Base-by-base conservation (phyloP, 495 filamentous ascomycete genomes). In the Parmelia sp. region DNA sequence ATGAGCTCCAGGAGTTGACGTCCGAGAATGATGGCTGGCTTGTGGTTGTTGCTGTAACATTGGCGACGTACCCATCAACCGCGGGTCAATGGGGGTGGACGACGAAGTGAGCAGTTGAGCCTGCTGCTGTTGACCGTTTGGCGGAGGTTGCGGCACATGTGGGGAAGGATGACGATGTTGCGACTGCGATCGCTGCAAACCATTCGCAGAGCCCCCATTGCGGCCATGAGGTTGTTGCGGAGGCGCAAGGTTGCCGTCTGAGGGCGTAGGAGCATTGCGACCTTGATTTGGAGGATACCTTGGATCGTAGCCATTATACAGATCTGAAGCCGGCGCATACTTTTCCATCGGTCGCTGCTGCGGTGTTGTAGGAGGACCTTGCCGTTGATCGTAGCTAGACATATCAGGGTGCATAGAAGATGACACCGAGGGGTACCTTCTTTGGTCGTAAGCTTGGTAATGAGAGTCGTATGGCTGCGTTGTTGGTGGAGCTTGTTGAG, bases 1-100 rank as follows among this genome's bases (percentile, higher is more conserved):
- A 47, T 57, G 21, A 40, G 53, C 51, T 57, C 55, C 62, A 14
- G 62, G 64, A 51, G 49, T 66, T 42, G 60, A 63, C 17, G 27
- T 44, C 37, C 53, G 61, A 4, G 39, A 67, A 47, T 63, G 56
- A 56, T 44, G 31, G 15, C 64, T 47, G 1, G 19, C 23, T 19
- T 66, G 60, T 4, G 47, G 12, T n/a, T 58, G 36, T 59, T 62
- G 64, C 39, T 53, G 61, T 51, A 65, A 21, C 47, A 63, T 33
- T 12, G 70, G 62, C 39, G 69, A 62, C 0, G 64, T 25, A 31
- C n/a, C 69, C 55, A 71, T 66, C 25, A 72, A 62, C 25, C 65
- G 63, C 35, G 70, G 70, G 58, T 72, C 70, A 17, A 71, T 71
- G 6, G 69, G 70, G n/a, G 66, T 66, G 42, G 66, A 69, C 17